Conservation (phyloP, 2,329 filamentous ascomycete genomes). For the Epicoccum nigrum region DNA sequence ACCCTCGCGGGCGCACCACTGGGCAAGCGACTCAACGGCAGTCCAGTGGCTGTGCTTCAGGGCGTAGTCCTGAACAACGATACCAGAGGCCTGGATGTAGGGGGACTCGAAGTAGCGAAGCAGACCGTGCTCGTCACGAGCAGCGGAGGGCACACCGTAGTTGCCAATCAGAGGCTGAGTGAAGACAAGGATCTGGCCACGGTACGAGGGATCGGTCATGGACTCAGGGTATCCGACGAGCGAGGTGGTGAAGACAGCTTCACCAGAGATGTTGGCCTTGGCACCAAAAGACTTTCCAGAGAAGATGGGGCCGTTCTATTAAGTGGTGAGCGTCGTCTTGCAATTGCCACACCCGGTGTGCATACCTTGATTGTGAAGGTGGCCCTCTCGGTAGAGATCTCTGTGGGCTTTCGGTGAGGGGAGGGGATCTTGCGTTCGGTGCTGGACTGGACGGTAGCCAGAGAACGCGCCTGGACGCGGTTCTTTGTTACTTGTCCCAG, state of each 20-base stretch:
- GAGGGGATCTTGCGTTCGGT: slow-evolving; percentile 71
- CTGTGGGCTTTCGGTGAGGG: slow-evolving; percentile 65
- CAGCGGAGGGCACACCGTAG: slow-evolving; percentile 90
- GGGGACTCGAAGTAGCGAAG: slow-evolving; percentile 98
- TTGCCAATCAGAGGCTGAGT: slow-evolving; percentile 98
- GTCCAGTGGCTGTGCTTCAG: slow-evolving; percentile 98
- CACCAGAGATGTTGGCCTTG: slow-evolving; percentile 94
- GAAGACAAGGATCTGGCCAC: slow-evolving; percentile 95
- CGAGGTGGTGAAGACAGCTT: slow-evolving; percentile 98
- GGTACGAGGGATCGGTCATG: slow-evolving; percentile 71
- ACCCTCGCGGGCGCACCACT: slow-evolving; percentile 96
- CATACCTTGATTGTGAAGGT: slow-evolving; percentile 92
- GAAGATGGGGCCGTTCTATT: slow-evolving; percentile 89
- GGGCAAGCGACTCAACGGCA: slow-evolving; percentile 87
- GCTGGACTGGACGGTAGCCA: slow-evolving; percentile 72
- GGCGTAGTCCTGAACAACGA: slow-evolving; percentile 94
- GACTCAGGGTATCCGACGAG: slow-evolving; percentile 97
- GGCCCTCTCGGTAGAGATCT: slow-evolving; percentile 75
- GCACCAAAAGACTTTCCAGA: slow-evolving; percentile 96
- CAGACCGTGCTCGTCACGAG: slow-evolving; percentile 85
- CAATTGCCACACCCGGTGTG: slow-evolving; percentile 15
- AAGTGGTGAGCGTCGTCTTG: slow-evolving; percentile 41
- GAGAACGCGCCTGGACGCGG: slow-evolving; percentile 55
- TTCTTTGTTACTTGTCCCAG: slow-evolving; percentile 56
- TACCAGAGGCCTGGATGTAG: slow-evolving; percentile 93